phyloP scores from a whole-genome alignment of 179 eudicot species.

The Nepenthes alata region DNA sequence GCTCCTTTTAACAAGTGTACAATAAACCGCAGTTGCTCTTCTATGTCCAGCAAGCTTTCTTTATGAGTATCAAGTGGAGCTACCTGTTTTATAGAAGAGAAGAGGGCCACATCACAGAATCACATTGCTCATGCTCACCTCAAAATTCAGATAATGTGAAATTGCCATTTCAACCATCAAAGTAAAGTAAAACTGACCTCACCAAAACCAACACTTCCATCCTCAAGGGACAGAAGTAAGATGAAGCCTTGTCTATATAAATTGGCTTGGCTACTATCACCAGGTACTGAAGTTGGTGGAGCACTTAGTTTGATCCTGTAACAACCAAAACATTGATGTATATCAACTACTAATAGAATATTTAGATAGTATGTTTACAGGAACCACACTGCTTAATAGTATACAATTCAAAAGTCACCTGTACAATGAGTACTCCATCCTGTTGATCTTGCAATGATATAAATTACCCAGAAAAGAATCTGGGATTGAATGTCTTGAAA shows the following conservation, averaged over 20 bases:
- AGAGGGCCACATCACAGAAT: background rate
- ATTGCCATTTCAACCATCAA: background rate
- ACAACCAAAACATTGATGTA: constrained; percentile 9
- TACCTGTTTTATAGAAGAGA: constrained; percentile 31
- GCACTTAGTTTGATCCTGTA: constrained; percentile 60
- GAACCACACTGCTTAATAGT: background rate
- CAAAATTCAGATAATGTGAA: background rate
- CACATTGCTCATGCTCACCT: background rate
- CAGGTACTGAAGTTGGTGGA: constrained; percentile 68
- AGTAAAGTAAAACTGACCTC: constrained; percentile 43
- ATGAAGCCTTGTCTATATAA: constrained; percentile 73
- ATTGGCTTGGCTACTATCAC: constrained; percentile 11
- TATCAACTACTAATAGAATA: background rate
- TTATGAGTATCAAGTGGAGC: constrained; percentile 78
- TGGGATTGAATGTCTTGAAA: constrained; percentile 31
- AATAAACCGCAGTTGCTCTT: constrained; percentile 74
- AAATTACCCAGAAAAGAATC: constrained; percentile 20
- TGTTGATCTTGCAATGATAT: constrained; percentile 25
- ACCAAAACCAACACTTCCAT: constrained; percentile 80
- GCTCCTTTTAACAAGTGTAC: constrained; percentile 47
- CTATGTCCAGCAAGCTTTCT: constrained; percentile 56
- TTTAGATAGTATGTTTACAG: background rate
- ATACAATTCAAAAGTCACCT: constrained; percentile 34
- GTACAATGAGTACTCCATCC: constrained; percentile 53
- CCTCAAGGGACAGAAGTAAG: constrained; percentile 59